These are phyloP conservation scores for Chrysosporium keratinophilum DNA, from an alignment of 2,329 filamentous ascomycete genomes.

Conservation along the genomic window DNA sequence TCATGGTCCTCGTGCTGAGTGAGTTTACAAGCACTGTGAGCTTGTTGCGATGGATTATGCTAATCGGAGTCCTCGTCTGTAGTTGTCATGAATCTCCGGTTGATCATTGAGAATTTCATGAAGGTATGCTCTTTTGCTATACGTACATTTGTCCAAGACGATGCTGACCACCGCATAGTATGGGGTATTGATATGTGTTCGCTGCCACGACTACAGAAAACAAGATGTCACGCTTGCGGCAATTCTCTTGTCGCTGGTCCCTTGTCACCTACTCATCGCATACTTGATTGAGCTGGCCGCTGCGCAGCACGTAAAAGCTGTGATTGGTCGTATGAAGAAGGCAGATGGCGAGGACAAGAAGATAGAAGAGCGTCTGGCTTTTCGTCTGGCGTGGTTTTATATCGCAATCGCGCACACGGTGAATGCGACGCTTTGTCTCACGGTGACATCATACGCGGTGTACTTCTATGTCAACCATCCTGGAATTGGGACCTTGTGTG, in stretches of 20 bases:
- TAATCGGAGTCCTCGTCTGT: conserved; percentile 5
- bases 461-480: conserved; percentile 91
- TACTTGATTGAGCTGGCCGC: conserved; percentile 82
- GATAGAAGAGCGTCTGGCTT: conserved; percentile 50
- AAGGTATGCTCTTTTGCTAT: conserved; percentile 48
- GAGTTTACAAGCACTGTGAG: conserved; percentile 24
- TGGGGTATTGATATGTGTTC: conserved; percentile 83
- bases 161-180: conserved; percentile 49
- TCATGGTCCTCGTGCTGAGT: conserved; percentile 91
- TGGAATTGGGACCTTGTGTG: conserved; percentile 79
- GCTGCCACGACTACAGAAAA: conserved; percentile 74
- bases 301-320: conserved; percentile 63
- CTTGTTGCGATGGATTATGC: not conserved
- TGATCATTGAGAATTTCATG: conserved; percentile 94
- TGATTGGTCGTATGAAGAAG: conserved; percentile 47
- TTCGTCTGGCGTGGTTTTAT: conserved; percentile 66
- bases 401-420: conserved; percentile 71
- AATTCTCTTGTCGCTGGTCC: conserved; percentile 74
- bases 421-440: conserved; percentile 73
- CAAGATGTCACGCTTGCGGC: conserved; percentile 67
- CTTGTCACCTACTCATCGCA: conserved; percentile 80
- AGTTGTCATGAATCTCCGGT: conserved; percentile 86
- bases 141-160: too few species aligned
- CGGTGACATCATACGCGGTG: conserved; percentile 71
- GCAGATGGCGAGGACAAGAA: conserved; percentile 41